A percentile compares a stretch with the other conserved stretches of the same genome.
Evolutionary conservation across 345 rosid genomes (phyloP).

Genomic region (Acer yangbiense): DNA sequence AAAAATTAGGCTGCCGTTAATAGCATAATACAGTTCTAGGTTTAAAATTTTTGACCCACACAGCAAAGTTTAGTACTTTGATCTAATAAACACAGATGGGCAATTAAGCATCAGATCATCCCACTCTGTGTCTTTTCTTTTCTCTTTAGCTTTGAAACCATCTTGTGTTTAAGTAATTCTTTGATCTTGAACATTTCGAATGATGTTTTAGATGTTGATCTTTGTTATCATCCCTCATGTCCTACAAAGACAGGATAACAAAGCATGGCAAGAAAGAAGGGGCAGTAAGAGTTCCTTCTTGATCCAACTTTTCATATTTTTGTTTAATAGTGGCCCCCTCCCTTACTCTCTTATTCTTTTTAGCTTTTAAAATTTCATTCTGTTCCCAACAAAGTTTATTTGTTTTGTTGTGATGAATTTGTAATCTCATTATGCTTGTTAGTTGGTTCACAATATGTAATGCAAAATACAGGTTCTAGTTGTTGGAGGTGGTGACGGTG

Average conservation of each 20-base stretch:
- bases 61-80: not conserved
- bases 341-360: too few species aligned
- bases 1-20: too few species aligned
- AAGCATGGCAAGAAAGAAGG: not conserved
- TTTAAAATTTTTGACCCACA: too few species aligned
- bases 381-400: too few species aligned
- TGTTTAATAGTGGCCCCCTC: too few species aligned
- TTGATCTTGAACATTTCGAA: too few species aligned
- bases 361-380: not conserved
- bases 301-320: too few species aligned
- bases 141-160: not conserved
- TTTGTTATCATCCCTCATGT: not conserved
- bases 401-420: too few species aligned
- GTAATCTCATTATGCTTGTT: too few species aligned
- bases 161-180: not conserved
- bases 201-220: not conserved
- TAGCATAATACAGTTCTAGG: too few species aligned
- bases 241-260: not conserved
- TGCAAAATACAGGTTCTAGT: constrained; percentile 69
- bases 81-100: not conserved
- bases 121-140: too few species aligned
- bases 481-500: constrained; percentile 99
- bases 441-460: not conserved
- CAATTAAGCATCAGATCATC: not conserved
- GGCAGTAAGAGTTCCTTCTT: not conserved